Percentiles rank a stretch among this genome's conserved stretches.
These are phyloP conservation scores for Gracilaria domingensis DNA, from an alignment of 23 red algal species.

Conservation along the genomic window DNA sequence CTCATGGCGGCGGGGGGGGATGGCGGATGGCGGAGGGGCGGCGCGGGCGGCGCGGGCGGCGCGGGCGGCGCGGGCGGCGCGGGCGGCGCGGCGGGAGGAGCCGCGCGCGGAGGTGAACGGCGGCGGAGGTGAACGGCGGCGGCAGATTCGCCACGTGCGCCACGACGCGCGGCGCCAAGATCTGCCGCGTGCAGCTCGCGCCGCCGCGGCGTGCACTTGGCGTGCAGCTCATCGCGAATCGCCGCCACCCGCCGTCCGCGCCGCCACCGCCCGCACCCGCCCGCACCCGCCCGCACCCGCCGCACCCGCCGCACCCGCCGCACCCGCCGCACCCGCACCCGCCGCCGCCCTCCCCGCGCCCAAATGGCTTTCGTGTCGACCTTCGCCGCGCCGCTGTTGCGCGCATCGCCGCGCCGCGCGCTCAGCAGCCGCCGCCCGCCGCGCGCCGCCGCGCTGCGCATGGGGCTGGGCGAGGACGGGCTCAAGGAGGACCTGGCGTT, in stretches of 20 bases:
- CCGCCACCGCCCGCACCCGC: not conserved
- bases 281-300: too few relatives aligned
- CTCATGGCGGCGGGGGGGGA: not conserved
- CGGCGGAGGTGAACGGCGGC: too few relatives aligned
- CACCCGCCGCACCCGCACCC: too few relatives aligned
- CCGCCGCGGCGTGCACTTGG: not conserved
- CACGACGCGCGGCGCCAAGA: not conserved
- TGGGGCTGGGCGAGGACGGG: constrained; percentile 79
- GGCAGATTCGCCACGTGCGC: not conserved
- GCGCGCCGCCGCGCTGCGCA: constrained; percentile 20
- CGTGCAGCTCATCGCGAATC: not conserved
- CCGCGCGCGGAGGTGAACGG: too few relatives aligned
- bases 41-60: too few relatives aligned
- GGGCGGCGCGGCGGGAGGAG: too few relatives aligned
- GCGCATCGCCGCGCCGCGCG: not conserved
- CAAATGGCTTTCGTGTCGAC: constrained; percentile 30
- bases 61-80: too few relatives aligned
- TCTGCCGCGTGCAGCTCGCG: not conserved
- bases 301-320: not conserved
- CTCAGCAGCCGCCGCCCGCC: not conserved
- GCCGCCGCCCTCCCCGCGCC: not conserved
- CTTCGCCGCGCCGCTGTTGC: constrained; percentile 23
- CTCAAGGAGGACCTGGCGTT: constrained; percentile 73
- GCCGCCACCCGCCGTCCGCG: too few relatives aligned
- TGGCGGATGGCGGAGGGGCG: too few relatives aligned